phyloP scores from a whole-genome alignment of 208 protist species.

The Trypanosoma grayi region DNA sequence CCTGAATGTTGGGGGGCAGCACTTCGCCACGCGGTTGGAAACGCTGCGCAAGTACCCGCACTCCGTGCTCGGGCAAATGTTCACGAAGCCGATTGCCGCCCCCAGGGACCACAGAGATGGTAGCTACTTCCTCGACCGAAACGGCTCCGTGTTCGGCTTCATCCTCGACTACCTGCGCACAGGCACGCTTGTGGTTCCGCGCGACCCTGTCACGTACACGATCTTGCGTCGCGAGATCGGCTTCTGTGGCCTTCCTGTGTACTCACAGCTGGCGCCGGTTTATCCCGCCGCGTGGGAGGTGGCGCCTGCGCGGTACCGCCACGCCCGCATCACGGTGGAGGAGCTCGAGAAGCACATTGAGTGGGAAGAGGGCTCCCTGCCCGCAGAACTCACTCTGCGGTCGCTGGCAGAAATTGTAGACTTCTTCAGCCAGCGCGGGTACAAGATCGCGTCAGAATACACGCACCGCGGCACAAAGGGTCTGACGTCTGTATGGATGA shows the following conservation, averaged over 20 bases:
- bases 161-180: constrained; percentile 28
- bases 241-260: constrained; percentile 18
- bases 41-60: constrained; percentile 21
- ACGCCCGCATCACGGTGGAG: constrained; percentile 18
- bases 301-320: constrained; percentile 3
- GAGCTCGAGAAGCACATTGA: constrained; percentile 20
- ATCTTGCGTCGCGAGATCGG: constrained; percentile 17
- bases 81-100: constrained; percentile 19
- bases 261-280: constrained; percentile 1
- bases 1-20: constrained; percentile 28
- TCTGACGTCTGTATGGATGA: constrained; percentile 17
- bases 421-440: constrained; percentile 19
- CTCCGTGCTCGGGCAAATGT: constrained; percentile 24
- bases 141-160: constrained; percentile 18
- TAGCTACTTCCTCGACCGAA: constrained; percentile 28
- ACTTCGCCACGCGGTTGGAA: constrained; percentile 6
- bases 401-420: constrained; percentile 22
- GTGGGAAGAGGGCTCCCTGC: constrained; percentile 17
- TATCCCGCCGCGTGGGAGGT: constrained; percentile 7
- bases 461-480: constrained; percentile 11
- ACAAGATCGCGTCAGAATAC: constrained; percentile 21
- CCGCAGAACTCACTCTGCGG: background rate
- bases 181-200: constrained; percentile 15
- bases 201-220: constrained; percentile 10
- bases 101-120: constrained; percentile 9